These are phyloP conservation scores for Paraglomus brasilianum DNA, from an alignment of 192 early-diverging fungal genomes.

Conservation along the genomic window DNA sequence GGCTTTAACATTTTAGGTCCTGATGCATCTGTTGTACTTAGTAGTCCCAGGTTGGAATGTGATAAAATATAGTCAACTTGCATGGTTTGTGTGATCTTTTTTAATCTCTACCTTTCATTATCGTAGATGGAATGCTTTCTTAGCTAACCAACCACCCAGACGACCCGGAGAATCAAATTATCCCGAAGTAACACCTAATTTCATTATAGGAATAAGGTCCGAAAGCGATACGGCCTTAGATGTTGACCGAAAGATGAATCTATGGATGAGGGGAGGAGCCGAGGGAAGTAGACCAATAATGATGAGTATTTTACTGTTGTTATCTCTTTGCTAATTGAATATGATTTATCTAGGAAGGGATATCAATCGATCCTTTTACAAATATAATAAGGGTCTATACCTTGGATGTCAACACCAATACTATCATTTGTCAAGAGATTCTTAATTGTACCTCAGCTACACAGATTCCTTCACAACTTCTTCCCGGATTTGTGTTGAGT, in stretches of 20 bases:
- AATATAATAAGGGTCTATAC: constrained; percentile 5
- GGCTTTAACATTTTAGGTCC: background rate
- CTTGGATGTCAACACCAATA: background rate
- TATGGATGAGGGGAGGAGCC: constrained; percentile 1
- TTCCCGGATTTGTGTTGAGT: constrained; percentile 5
- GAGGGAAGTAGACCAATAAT: constrained; percentile 6
- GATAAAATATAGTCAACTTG: too few relatives aligned
- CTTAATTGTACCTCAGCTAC: constrained; percentile 3
- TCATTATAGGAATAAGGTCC: constrained; percentile 3
- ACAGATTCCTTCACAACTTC: constrained; percentile 3
- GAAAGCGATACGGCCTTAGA: background rate
- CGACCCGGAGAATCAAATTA: background rate
- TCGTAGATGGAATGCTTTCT: too few relatives aligned
- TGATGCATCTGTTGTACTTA: constrained; percentile 12
- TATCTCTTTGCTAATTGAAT: constrained; percentile 9
- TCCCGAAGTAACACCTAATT: background rate
- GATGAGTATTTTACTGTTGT: constrained; percentile 8
- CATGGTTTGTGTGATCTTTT: too few relatives aligned
- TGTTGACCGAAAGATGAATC: background rate
- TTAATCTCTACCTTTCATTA: too few relatives aligned
- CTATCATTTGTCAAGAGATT: background rate
- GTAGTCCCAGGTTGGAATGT: background rate
- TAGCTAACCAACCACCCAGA: background rate
- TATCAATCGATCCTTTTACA: constrained; percentile 12
- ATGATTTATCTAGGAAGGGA: constrained; percentile 23